Percentiles rank a stretch among this genome's conserved stretches.
phyloP scores from a whole-genome alignment of 2,329 filamentous ascomycete genomes.

The Colletotrichum zoysiae region DNA sequence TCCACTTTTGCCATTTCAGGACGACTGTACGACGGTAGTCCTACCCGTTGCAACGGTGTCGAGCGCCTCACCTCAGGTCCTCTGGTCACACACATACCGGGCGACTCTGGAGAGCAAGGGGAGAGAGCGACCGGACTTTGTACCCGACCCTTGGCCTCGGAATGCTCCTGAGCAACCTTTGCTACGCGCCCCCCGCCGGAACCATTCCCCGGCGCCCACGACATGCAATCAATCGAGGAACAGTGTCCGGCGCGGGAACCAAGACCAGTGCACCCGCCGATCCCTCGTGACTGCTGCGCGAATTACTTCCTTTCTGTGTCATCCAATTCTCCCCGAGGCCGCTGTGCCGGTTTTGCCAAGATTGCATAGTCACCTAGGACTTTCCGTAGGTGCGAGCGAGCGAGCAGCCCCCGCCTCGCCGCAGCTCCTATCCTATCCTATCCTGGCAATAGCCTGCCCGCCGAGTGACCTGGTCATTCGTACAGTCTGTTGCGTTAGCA shows the following conservation, averaged over 20 bases:
- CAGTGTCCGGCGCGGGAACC: not conserved
- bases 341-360: not conserved
- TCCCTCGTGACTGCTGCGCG: constrained; percentile 10
- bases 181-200: not conserved
- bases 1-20: not conserved
- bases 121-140: not conserved
- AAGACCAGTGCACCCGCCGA: not conserved
- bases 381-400: not conserved
- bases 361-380: not conserved
- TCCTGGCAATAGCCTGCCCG: not conserved
- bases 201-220: not conserved
- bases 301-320: not conserved
- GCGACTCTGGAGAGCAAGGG: not conserved
- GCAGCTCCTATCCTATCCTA: not conserved
- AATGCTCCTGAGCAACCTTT: not conserved
- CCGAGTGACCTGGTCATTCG: not conserved
- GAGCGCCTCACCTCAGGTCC: not conserved
- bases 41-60: constrained; percentile 4
- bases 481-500: no score
- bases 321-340: not conserved
- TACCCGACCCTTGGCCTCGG: not conserved
- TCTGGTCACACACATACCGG: not conserved
- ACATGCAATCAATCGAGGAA: constrained; percentile 5
- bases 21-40: constrained; percentile 4
- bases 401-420: not conserved